These are phyloP conservation scores for Stagonosporopsis vannaccii DNA, from an alignment of 2,329 filamentous ascomycete genomes.

Conservation along the genomic window DNA sequence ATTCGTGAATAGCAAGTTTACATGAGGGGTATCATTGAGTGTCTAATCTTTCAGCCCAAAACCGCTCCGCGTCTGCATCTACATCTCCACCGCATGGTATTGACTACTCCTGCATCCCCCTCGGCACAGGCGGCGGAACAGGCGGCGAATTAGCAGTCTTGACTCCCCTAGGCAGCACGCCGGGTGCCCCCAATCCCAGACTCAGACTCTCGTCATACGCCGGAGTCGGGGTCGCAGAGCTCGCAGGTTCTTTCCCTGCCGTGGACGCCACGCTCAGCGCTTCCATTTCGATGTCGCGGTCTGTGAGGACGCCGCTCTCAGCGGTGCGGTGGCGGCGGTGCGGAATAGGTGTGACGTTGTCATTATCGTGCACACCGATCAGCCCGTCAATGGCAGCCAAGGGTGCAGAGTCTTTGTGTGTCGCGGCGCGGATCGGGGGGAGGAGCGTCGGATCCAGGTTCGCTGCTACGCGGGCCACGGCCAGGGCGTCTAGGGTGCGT, in stretches of 20 bases:
- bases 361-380: background rate
- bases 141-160: background rate
- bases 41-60: no score
- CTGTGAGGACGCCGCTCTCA: no score
- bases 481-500: constrained; percentile 11
- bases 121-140: background rate
- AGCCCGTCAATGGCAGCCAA: background rate
- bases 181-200: background rate
- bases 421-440: background rate
- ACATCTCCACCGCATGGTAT: no score
- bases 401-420: background rate
- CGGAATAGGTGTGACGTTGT: background rate
- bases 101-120: background rate
- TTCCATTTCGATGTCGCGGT: background rate
- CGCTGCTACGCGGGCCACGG: constrained; percentile 11
- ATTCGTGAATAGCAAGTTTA: no score
- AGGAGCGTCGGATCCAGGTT: background rate
- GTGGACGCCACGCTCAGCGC: background rate
- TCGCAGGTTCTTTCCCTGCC: background rate
- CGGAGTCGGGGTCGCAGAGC: background rate
- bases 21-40: no score
- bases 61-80: no score
- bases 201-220: background rate
- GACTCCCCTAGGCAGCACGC: background rate
- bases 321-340: background rate